phyloP scores from a whole-genome alignment of 2,329 filamentous ascomycete species.

The Cryphonectria japonica region DNA sequence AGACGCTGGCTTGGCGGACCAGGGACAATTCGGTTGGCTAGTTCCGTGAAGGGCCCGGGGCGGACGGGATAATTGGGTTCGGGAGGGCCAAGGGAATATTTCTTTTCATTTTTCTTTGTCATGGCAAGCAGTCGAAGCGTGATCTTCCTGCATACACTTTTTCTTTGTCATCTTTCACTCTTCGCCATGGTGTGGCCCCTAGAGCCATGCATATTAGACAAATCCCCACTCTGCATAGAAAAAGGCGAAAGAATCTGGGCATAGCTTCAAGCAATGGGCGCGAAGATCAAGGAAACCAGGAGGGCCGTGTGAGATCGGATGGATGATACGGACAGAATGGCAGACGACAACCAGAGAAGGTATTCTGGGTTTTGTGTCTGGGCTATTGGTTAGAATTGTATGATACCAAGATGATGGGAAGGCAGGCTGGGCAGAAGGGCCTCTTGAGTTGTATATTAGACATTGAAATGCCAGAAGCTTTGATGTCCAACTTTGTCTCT shows the following conservation, averaged over 20 bases:
- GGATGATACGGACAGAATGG: background rate
- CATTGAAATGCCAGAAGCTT: conserved; percentile 9
- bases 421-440: background rate
- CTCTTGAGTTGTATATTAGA: background rate
- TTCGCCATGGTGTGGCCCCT: conserved; percentile 22
- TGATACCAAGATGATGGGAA: conserved; percentile 7
- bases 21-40: conserved; percentile 13
- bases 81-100: conserved; percentile 1
- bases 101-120: conserved; percentile 31
- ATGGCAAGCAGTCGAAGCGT: conserved; percentile 22
- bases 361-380: background rate
- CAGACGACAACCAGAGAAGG: background rate
- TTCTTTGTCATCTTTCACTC: background rate
- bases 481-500: background rate
- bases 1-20: conserved; percentile 20
- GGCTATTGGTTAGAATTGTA: background rate
- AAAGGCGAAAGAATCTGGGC: conserved; percentile 33
- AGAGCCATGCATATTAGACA: conserved; percentile 44
- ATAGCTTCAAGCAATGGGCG: conserved; percentile 18
- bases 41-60: conserved; percentile 13
- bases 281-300: conserved; percentile 2
- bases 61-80: background rate
- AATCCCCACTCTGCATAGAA: conserved; percentile 55
- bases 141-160: conserved; percentile 24
- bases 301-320: background rate